Conservation (phyloP, 768 basidiomycete species). For the Crepidotus variabilis region DNA sequence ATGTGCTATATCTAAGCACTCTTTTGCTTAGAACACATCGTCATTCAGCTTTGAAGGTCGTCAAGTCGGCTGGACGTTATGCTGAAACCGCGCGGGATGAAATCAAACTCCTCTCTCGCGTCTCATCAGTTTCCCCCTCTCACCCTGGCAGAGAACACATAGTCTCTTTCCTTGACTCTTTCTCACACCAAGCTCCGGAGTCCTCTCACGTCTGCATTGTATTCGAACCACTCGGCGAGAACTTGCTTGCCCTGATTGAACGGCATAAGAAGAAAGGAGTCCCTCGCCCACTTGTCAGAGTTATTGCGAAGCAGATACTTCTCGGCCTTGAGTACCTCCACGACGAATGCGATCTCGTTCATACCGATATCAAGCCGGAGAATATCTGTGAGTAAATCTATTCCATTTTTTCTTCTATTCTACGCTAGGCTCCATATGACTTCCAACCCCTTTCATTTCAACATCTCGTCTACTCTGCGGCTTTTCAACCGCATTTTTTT, state of each 20-base stretch:
- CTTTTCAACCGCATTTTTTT: conserved; percentile 25
- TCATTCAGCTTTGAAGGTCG: conserved; percentile 91
- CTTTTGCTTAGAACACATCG: conserved; percentile 47
- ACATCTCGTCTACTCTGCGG: conserved; percentile 15
- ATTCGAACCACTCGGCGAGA: conserved; percentile 83
- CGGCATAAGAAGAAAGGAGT: conserved; percentile 83
- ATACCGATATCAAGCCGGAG: conserved; percentile 94
- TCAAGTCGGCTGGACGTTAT: conserved; percentile 93
- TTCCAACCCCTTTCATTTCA: conserved; percentile 5
- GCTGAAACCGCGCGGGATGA: conserved; percentile 96
- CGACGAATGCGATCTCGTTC: conserved; percentile 88
- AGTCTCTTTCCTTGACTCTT: conserved; percentile 89
- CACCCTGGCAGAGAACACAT: conserved; percentile 81
- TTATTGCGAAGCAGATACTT: conserved; percentile 82
- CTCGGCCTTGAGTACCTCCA: conserved; percentile 91
- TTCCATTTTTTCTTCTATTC: conserved; percentile 7
- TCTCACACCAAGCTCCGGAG: conserved; percentile 72
- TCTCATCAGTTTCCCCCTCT: conserved; percentile 62
- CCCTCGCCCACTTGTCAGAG: conserved; percentile 75
- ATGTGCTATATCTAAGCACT: conserved; percentile 11
- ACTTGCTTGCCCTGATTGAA: conserved; percentile 69
- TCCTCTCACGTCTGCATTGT: conserved; percentile 85
- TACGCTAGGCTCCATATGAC: conserved; percentile 5
- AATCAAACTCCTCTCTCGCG: conserved; percentile 84
- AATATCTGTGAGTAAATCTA: conserved; percentile 72